Evolutionary conservation across 192 early-diverging fungal species (phyloP).

Genomic region (Rhizoclosmatium globosum): DNA sequence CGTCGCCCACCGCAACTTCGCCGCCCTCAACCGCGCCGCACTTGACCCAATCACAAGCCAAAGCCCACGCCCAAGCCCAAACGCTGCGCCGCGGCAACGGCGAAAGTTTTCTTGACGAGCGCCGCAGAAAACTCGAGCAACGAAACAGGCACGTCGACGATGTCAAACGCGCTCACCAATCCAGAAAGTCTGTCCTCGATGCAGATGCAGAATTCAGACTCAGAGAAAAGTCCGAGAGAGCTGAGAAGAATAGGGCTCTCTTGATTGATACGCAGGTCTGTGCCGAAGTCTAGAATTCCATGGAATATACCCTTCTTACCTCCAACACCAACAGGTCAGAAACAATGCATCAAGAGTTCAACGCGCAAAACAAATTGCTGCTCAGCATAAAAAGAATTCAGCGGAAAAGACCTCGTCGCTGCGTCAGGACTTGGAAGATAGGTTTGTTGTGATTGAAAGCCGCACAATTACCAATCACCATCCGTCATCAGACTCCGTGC

Average conservation of each 20-base stretch:
- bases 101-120: constrained; percentile 55
- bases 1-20: constrained; percentile 18
- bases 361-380: constrained; percentile 51
- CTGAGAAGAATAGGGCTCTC: constrained; percentile 44
- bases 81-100: constrained; percentile 19
- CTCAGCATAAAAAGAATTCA: constrained; percentile 38
- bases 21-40: not conserved
- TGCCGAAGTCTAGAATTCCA: not conserved
- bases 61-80: not conserved
- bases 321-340: constrained; percentile 23
- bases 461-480: not conserved
- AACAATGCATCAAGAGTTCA: constrained; percentile 43
- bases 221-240: constrained; percentile 40
- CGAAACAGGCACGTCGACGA: constrained; percentile 46
- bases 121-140: constrained; percentile 42
- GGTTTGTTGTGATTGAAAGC: not conserved
- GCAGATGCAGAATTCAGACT: not conserved
- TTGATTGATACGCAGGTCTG: constrained; percentile 42
- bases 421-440: constrained; percentile 45
- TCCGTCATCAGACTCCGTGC: constrained; percentile 18
- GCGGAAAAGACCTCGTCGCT: constrained; percentile 17
- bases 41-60: not conserved
- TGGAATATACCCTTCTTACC: not conserved
- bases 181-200: constrained; percentile 18
- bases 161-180: constrained; percentile 34